Conservation (phyloP, 2,329 filamentous ascomycete genomes). For the Phaeophleospora eucalypticola region DNA sequence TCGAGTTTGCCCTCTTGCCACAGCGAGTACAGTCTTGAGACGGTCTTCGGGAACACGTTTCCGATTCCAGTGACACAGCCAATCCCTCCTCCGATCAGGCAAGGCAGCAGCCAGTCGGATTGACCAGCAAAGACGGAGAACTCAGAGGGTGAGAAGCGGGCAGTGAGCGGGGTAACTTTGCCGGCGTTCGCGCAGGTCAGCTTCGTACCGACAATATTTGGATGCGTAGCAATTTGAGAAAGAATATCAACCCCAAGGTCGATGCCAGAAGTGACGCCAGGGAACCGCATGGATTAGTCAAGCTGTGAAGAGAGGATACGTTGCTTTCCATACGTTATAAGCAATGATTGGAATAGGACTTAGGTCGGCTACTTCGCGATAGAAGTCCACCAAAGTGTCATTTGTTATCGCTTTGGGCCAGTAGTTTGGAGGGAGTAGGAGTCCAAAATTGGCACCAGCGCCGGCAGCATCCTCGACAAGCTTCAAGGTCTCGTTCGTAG, state of each 20-base stretch:
- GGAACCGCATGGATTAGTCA: constrained; percentile 47
- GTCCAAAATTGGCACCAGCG: constrained; percentile 39
- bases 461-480: constrained; percentile 37
- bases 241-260: constrained; percentile 64
- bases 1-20: constrained; percentile 54
- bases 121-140: constrained; percentile 65
- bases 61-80: constrained; percentile 51
- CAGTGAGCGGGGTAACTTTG: constrained; percentile 54
- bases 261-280: constrained; percentile 62
- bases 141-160: constrained; percentile 47
- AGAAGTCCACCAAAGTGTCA: constrained; percentile 36
- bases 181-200: constrained; percentile 60
- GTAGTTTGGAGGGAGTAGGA: constrained; percentile 41
- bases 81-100: constrained; percentile 44
- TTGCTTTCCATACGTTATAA: constrained; percentile 27
- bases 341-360: constrained; percentile 28
- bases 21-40: constrained; percentile 56
- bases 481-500: constrained; percentile 36
- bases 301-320: not conserved
- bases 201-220: constrained; percentile 61
- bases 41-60: constrained; percentile 53
- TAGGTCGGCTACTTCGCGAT: constrained; percentile 37
- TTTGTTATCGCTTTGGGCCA: constrained; percentile 37
- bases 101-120: constrained; percentile 60
- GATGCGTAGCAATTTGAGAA: constrained; percentile 48